Evolutionary conservation across 805 yeast genomes (phyloP).

Genomic region (Metschnikowia bowlesiae): DNA sequence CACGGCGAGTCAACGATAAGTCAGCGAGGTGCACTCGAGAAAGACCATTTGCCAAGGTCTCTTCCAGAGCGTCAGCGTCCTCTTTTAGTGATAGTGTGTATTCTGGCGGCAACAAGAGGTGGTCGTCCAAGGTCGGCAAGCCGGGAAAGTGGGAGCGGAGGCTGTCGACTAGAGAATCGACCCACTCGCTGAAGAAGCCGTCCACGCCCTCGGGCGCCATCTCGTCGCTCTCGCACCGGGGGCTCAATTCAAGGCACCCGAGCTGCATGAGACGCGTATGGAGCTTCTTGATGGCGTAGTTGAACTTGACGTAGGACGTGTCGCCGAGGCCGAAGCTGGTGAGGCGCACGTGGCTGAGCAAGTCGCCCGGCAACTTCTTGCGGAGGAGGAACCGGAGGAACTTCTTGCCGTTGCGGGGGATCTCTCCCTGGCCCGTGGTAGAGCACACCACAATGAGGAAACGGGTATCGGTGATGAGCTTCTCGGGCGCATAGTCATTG

Average conservation of each 20-base stretch:
- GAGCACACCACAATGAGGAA: constrained; percentile 63
- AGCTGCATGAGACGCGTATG: constrained; percentile 75
- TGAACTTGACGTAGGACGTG: constrained; percentile 82
- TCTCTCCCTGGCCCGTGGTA: constrained; percentile 93
- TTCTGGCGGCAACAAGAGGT: constrained; percentile 26
- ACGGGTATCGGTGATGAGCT: constrained; percentile 44
- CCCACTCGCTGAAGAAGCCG: constrained; percentile 74
- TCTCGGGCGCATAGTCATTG: constrained; percentile 57
- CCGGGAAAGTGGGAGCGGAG: constrained; percentile 22
- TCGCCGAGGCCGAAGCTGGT: constrained; percentile 91
- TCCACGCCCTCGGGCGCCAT: constrained; percentile 75
- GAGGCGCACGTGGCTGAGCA: constrained; percentile 58
- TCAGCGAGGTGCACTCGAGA: not conserved
- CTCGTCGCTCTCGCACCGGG: constrained; percentile 88
- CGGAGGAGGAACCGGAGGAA: constrained; percentile 74
- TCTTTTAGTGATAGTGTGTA: constrained; percentile 15
- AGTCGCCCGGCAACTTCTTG: constrained; percentile 54
- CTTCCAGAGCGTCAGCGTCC: not conserved
- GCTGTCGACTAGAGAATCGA: constrained; percentile 38
- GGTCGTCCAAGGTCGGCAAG: constrained; percentile 20
- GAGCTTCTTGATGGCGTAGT: constrained; percentile 80
- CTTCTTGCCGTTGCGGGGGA: constrained; percentile 71
- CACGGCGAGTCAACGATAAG: constrained; percentile 8
- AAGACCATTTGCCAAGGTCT: not conserved
- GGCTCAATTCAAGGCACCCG: constrained; percentile 70